A percentile compares a stretch with the other conserved stretches of the same genome.
phyloP scores from a whole-genome alignment of 2,329 filamentous ascomycete genomes.

The Aspergillus sp. region DNA sequence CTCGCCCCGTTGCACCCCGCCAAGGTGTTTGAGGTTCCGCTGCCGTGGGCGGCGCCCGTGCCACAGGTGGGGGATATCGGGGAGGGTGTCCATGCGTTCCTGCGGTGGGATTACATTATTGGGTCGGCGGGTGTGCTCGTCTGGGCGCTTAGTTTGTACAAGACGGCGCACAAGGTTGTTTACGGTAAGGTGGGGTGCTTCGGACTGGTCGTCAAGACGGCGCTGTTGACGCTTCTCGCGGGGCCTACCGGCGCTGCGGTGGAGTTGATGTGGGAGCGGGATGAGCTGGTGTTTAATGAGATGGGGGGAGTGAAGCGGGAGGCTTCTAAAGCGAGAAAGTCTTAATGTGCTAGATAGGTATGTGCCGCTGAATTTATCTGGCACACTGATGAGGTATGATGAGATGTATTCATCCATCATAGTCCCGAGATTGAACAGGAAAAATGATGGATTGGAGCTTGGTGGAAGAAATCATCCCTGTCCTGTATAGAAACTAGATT shows the following conservation, averaged over 20 bases:
- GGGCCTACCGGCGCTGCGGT: conserved; percentile 48
- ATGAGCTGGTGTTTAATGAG: conserved; percentile 43
- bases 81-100: conserved; percentile 45
- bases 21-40: conserved; percentile 37
- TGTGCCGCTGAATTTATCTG: background rate
- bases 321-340: conserved; percentile 28
- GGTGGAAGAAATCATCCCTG: too few relatives aligned
- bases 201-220: conserved; percentile 34
- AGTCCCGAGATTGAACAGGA: too few relatives aligned
- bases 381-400: too few relatives aligned
- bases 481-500: too few relatives aligned
- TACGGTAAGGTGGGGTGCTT: conserved; percentile 24
- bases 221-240: conserved; percentile 33
- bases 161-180: conserved; percentile 26
- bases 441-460: too few relatives aligned
- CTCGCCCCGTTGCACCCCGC: conserved; percentile 36
- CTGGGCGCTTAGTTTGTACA: conserved; percentile 45
- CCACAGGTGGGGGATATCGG: conserved; percentile 33
- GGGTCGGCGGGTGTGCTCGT: conserved; percentile 43
- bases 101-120: conserved; percentile 51
- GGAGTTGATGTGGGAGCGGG: conserved; percentile 51
- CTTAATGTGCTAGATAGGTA: too few relatives aligned
- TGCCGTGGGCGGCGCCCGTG: conserved; percentile 32
- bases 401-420: too few relatives aligned
- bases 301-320: conserved; percentile 34